These are phyloP conservation scores for Cyathus olla DNA, from an alignment of 1,284 basidiomycete species.

Conservation along the genomic window DNA sequence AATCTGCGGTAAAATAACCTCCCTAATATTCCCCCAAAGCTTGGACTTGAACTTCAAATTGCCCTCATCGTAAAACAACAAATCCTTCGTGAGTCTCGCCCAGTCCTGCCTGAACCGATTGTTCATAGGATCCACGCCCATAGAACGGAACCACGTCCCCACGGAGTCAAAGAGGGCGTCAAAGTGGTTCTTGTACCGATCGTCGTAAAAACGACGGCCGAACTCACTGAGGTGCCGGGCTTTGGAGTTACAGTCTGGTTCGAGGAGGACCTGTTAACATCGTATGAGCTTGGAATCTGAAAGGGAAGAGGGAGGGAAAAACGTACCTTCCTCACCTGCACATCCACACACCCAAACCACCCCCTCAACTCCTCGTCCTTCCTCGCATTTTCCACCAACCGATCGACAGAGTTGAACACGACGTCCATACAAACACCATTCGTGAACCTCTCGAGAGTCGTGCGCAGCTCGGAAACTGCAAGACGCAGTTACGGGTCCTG, in stretches of 20 bases:
- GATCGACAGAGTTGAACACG: constrained; percentile 80
- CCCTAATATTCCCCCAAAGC: constrained; percentile 89
- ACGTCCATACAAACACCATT: constrained; percentile 59
- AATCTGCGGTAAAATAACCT: constrained; percentile 85
- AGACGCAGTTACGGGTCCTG: background rate
- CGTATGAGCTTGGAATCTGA: too few relatives aligned
- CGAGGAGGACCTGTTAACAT: constrained; percentile 63
- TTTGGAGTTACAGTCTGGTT: constrained; percentile 77
- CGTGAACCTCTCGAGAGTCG: background rate
- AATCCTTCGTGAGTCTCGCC: constrained; percentile 85
- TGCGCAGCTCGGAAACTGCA: background rate
- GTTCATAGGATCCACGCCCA: constrained; percentile 82
- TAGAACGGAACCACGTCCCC: constrained; percentile 83
- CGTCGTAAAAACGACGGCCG: constrained; percentile 85
- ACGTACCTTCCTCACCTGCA: constrained; percentile 74
- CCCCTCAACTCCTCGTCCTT: constrained; percentile 82
- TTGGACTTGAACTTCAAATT: constrained; percentile 90
- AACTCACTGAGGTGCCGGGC: constrained; percentile 72
- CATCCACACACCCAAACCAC: constrained; percentile 82
- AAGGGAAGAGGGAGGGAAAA: background rate
- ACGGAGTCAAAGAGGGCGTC: constrained; percentile 83
- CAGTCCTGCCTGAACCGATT: constrained; percentile 82
- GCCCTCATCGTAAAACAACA: constrained; percentile 90
- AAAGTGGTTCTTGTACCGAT: constrained; percentile 89
- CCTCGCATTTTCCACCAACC: constrained; percentile 81